Evolutionary conservation across 768 basidiomycete species (phyloP).

Genomic region (Leccinum incarnatum): DNA sequence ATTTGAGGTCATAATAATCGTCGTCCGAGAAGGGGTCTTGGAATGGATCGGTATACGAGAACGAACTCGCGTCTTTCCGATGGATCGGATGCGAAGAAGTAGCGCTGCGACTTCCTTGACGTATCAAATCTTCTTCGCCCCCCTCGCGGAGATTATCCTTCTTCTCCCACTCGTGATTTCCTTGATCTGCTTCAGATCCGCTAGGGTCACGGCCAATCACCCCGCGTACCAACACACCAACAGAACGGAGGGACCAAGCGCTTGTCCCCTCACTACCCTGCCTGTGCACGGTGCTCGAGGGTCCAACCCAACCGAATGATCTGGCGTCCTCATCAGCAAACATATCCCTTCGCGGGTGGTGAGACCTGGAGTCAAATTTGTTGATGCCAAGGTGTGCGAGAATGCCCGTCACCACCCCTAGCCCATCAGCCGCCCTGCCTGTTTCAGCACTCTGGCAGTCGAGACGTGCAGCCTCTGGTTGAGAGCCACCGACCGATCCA

Average conservation of each 20-base stretch:
- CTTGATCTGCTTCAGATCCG: constrained; percentile 17
- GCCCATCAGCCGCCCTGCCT: background rate
- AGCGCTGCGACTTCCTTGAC: no score
- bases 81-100: constrained; percentile 7
- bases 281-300: constrained; percentile 23
- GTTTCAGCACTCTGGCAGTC: background rate
- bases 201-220: constrained; percentile 31
- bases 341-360: constrained; percentile 58
- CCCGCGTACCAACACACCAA: constrained; percentile 26
- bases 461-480: constrained; percentile 3
- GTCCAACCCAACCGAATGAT: constrained; percentile 37
- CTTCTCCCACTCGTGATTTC: constrained; percentile 22
- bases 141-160: constrained; percentile 8
- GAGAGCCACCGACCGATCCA: constrained; percentile 5
- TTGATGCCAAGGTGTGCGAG: constrained; percentile 25
- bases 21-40: constrained; percentile 28
- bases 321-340: constrained; percentile 72
- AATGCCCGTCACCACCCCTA: constrained; percentile 13
- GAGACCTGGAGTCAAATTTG: constrained; percentile 7
- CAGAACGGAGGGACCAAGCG: constrained; percentile 53
- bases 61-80: constrained; percentile 17
- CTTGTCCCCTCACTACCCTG: constrained; percentile 44
- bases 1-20: constrained; percentile 14
- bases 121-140: no score
- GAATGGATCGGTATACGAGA: constrained; percentile 49